phyloP scores from a whole-genome alignment of 768 basidiomycete species.

The Lyophyllum atratum region DNA sequence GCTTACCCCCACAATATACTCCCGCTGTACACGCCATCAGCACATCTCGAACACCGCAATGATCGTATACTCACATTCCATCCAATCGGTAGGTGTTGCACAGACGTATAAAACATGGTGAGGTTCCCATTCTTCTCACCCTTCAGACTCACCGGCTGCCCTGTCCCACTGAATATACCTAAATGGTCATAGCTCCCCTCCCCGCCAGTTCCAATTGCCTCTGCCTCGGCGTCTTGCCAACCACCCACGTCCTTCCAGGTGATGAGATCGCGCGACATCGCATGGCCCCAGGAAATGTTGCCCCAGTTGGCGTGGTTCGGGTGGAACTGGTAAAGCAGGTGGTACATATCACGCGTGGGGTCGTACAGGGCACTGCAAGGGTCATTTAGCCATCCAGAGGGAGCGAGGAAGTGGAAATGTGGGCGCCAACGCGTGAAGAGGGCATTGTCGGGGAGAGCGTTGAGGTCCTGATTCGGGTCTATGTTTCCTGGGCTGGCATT shows the following conservation, averaged over 20 bases:
- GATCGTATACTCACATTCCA: neutral
- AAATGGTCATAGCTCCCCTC: constrained; percentile 1
- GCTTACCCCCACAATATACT: neutral
- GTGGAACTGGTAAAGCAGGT: constrained; percentile 1
- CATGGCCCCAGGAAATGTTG: constrained; percentile 1
- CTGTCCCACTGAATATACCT: constrained; percentile 1
- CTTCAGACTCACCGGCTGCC: neutral
- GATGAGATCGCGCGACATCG: neutral
- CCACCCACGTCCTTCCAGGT: neutral
- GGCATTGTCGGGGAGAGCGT: neutral
- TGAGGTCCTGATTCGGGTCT: neutral
- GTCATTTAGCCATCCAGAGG: neutral
- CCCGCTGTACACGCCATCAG: neutral
- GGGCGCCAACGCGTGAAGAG: constrained; percentile 2
- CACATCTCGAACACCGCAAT: neutral
- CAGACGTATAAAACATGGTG: constrained; percentile 1
- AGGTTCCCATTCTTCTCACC: neutral
- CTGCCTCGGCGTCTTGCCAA: neutral
- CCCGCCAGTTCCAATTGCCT: neutral
- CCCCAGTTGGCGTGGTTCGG: constrained; percentile 2
- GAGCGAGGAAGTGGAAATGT: neutral
- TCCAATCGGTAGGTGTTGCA: neutral
- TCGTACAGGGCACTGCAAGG: neutral
- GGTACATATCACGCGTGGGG: neutral
- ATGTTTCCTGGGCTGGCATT: neutral